phyloP scores from a whole-genome alignment of 345 rosid species.

The Hibiscus mutabilis region DNA sequence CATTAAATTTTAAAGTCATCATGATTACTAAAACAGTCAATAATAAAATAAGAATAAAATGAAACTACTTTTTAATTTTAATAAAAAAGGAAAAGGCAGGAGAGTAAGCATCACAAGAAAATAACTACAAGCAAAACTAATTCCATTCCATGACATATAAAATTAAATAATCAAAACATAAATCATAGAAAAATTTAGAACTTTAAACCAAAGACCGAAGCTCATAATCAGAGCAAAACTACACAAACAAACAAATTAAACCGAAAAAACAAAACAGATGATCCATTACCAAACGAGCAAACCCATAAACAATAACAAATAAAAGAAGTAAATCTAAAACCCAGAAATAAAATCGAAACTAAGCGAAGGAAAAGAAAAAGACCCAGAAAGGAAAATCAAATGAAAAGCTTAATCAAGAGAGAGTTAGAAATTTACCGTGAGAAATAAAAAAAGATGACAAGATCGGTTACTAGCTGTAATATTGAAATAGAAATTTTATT shows the following conservation, averaged over 20 bases:
- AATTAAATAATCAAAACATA: neutral
- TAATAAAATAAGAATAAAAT: too few relatives aligned
- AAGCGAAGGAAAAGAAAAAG: neutral
- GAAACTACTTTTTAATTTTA: too few relatives aligned
- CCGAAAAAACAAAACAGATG: neutral
- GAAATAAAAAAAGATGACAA: neutral
- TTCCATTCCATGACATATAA: neutral
- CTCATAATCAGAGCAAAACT: neutral
- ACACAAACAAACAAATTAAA: neutral
- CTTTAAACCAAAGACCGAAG: neutral
- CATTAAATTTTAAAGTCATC: too few relatives aligned
- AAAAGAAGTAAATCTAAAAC: neutral
- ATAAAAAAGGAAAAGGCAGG: too few relatives aligned
- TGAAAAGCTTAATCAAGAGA: neutral
- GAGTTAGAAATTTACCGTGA: slow-evolving; percentile 25
- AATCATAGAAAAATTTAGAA: neutral
- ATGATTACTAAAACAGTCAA: too few relatives aligned
- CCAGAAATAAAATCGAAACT: slow-evolving; percentile 2
- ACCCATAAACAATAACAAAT: neutral
- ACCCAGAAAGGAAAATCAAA: slow-evolving; percentile 4
- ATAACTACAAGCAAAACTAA: too few relatives aligned
- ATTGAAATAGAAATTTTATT: too few relatives aligned
- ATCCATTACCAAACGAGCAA: neutral
- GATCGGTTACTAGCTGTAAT: too few relatives aligned
- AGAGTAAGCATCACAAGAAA: too few relatives aligned